phyloP scores from a whole-genome alignment of 139 green algal species.

The Auxenochlorella protothecoides region DNA sequence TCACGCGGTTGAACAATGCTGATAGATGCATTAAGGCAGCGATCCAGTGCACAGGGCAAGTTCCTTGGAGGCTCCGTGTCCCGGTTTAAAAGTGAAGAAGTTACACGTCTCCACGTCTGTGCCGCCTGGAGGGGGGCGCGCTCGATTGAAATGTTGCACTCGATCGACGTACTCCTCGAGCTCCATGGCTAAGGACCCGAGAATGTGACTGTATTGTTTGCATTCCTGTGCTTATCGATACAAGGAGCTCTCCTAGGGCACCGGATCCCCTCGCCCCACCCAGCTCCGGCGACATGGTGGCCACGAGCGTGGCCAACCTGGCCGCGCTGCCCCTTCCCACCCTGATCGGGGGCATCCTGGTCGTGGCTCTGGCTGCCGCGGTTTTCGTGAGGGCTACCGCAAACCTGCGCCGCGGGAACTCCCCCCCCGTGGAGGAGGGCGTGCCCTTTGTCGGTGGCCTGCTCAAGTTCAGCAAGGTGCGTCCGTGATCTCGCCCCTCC shows the following conservation, averaged over 20 bases:
- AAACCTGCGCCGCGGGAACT: slow-evolving; percentile 23
- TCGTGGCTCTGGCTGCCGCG: slow-evolving; percentile 20
- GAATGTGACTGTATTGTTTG: no score
- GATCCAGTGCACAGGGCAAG: no score
- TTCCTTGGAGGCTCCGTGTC: no score
- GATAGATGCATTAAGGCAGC: no score
- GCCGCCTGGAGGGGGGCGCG: no score
- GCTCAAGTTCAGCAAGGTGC: slow-evolving; percentile 79
- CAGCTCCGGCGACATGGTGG: not conserved
- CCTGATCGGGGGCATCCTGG: slow-evolving; percentile 1
- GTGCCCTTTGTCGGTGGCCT: slow-evolving; percentile 89
- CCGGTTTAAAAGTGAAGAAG: no score
- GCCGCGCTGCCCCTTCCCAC: slow-evolving; percentile 10
- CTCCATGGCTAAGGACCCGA: no score
- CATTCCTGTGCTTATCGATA: no score
- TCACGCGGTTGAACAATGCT: no score
- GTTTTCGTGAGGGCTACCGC: slow-evolving; percentile 25
- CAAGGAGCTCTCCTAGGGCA: no score
- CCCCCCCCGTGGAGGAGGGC: slow-evolving; percentile 71
- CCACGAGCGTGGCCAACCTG: not conserved
- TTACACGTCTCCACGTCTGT: no score
- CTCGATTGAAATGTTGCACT: not conserved
- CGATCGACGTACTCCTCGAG: not conserved
- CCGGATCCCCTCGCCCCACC: no score
- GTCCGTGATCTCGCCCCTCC: not conserved